Evolutionary conservation across 2,329 filamentous ascomycete species (phyloP).

Genomic region (Diaporthe ilicicola): DNA sequence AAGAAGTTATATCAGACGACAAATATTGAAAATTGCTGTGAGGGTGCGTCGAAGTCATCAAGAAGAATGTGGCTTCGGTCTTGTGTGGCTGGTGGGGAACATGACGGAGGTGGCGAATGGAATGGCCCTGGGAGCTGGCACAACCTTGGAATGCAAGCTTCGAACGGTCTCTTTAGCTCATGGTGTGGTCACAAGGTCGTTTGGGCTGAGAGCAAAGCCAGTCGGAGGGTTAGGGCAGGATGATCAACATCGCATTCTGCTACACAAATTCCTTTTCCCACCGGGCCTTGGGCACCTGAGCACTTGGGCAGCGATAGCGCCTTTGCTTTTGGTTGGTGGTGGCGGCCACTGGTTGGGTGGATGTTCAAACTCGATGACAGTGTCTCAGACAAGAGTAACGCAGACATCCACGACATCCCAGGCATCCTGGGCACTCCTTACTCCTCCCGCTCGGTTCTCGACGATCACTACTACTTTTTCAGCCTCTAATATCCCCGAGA

Average conservation of each 20-base stretch:
- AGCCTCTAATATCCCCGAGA: too few relatives aligned
- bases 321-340: too few relatives aligned
- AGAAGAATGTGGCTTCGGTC: not conserved
- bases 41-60: not conserved
- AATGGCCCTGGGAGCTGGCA: not conserved
- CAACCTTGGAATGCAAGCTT: constrained; percentile 16
- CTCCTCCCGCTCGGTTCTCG: too few relatives aligned
- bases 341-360: too few relatives aligned
- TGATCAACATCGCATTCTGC: not conserved
- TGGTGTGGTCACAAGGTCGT: not conserved
- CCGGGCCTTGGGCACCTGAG: not conserved
- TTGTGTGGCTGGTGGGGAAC: constrained; percentile 24
- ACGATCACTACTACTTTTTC: too few relatives aligned
- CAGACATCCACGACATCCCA: too few relatives aligned
- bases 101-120: constrained; percentile 30
- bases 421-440: too few relatives aligned
- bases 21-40: not conserved
- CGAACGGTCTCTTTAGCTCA: not conserved
- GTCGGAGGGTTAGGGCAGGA: constrained; percentile 1
- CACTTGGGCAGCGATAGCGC: too few relatives aligned
- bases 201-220: not conserved
- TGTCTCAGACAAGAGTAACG: too few relatives aligned
- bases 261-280: not conserved
- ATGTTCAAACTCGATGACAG: too few relatives aligned
- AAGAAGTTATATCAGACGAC: not conserved